Evolutionary conservation across 106 monocot species (phyloP), one percentile per base, ranked within the genome.

Genomic region (Gastrodia elata): DNA sequence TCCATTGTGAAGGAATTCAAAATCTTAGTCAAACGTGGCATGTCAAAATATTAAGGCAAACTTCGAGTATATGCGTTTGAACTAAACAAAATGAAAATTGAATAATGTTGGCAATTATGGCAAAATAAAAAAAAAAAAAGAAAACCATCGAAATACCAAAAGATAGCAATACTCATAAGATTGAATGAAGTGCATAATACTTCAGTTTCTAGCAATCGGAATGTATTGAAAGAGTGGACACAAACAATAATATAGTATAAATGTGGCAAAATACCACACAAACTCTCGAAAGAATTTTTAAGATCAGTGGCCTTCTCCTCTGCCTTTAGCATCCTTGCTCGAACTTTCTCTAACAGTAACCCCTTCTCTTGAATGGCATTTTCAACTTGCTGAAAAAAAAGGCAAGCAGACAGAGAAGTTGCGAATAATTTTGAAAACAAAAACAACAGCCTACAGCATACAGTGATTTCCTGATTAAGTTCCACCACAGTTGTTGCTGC

Each of bases 401-500:
- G 2, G 39, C 41, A 39, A 64, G 69, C 16, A 69, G 18, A 68
- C 0, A 34, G 13, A 15, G 59, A 27, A 24, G 30, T 11, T 56
- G n/a, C n/a, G 38, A 73, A 32, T 32, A 32, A 61, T 32, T 13
- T 34, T 22, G 26, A 2, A 67, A 61, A 15, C 25, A 67, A 76
- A 67, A 1, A 38, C 7, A 58, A 6, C 76, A 81, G 82, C 72
- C n/a, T n/a, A n/a, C n/a, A n/a, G n/a, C n/a, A n/a, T n/a, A 98
- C 97, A 73, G 68, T 81, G 39, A 93, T 88, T 83, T 98, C 93
- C 79, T 83, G 79, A 70, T 82, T 71, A 80, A 93, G 81, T 74
- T 93, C 97, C 18, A 83, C 87, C 38, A 79, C 80, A 82, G 82
- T 76, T 38, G 79, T 58, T 52, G 38, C 55, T 44, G 74, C 38